phyloP scores from a whole-genome alignment of 306 rosid genomes.

The Fragaria vesca region DNA sequence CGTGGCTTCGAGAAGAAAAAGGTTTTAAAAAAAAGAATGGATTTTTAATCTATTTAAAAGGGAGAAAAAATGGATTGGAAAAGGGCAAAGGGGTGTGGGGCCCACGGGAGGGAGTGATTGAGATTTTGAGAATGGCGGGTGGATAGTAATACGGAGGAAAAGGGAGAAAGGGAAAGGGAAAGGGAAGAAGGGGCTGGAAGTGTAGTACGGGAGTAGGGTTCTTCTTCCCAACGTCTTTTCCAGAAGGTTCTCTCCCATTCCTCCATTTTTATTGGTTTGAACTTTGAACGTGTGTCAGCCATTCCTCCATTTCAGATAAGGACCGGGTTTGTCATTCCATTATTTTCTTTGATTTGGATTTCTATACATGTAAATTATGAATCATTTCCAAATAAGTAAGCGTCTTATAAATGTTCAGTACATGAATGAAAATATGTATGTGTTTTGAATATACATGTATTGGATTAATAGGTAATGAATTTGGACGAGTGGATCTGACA shows the following conservation, averaged over 20 bases:
- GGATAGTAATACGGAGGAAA: not conserved
- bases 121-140: not conserved
- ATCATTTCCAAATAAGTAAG: no score
- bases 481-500: no score
- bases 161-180: constrained; percentile 30
- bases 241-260: constrained; percentile 50
- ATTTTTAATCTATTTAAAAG: not conserved
- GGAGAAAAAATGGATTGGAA: not conserved
- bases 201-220: constrained; percentile 2
- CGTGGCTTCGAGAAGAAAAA: constrained; percentile 56
- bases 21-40: not conserved
- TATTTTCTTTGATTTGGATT: not conserved
- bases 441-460: no score
- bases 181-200: constrained; percentile 35
- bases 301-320: not conserved
- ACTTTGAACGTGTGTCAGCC: not conserved
- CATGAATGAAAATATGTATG: no score
- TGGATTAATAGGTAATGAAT: no score
- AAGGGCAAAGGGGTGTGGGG: constrained; percentile 32
- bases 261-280: not conserved
- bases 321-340: not conserved
- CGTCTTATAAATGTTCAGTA: no score
- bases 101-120: constrained; percentile 25
- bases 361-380: no score
- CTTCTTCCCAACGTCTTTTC: constrained; percentile 32